Conservation (phyloP, 768 basidiomycete species). For the Pleurotus tuber-regium region DNA sequence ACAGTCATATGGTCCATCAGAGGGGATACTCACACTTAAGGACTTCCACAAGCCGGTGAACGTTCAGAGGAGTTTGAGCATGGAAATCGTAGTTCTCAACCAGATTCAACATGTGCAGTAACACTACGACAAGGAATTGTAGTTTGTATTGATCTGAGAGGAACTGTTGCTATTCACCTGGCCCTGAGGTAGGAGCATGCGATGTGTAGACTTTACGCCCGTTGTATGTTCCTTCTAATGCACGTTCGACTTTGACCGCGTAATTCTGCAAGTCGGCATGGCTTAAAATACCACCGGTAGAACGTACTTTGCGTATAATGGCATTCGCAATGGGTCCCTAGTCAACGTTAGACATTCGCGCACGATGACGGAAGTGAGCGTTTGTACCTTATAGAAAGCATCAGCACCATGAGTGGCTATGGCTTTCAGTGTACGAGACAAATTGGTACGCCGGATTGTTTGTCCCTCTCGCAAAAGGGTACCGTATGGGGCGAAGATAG, state of each 20-base stretch:
- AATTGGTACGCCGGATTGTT: conserved; percentile 64
- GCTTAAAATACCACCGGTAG: conserved; percentile 79
- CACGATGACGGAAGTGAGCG: no score
- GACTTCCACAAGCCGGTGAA: conserved; percentile 81
- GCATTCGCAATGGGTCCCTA: conserved; percentile 82
- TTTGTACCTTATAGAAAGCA: conserved; percentile 75
- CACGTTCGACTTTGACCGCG: conserved; percentile 61
- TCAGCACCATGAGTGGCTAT: conserved; percentile 78
- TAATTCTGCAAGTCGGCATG: conserved; percentile 74
- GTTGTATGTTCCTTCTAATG: conserved; percentile 76
- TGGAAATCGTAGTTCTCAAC: conserved; percentile 67
- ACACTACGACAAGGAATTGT: no score
- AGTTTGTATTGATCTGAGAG: no score
- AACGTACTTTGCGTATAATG: conserved; percentile 65
- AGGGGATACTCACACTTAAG: conserved; percentile 54
- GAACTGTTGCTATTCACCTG: conserved; percentile 40
- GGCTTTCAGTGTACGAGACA: conserved; percentile 69
- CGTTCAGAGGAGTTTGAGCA: conserved; percentile 55
- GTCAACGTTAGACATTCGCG: conserved; percentile 6
- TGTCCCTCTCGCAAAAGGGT: conserved; percentile 73
- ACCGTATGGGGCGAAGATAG: conserved; percentile 82
- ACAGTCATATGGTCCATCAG: neutral
- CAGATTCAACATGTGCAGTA: conserved; percentile 90
- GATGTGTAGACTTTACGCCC: conserved; percentile 82
- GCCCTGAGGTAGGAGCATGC: conserved; percentile 83